Evolutionary conservation across 2,329 filamentous ascomycete genomes (phyloP), one percentile per base, ranked within the genome.

Genomic region (Monosporascus sp.): DNA sequence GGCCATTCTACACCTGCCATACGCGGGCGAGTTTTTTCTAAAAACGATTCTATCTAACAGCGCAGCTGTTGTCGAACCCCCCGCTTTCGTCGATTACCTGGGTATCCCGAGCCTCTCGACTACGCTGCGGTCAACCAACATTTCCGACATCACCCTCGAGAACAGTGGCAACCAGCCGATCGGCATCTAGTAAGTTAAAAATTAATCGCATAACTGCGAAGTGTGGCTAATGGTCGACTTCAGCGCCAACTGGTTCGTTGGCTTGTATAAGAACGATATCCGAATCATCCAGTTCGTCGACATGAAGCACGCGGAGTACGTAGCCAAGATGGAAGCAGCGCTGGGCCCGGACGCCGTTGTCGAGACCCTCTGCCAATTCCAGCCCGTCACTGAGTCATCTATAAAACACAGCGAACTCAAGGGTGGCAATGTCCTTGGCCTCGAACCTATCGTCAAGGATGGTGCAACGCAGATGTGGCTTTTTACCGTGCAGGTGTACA

Each of bases 401-500:
- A 59, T 68, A 15, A 41, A 54, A 11, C 58, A 66, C 50, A 59
- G 58, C 20, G 45, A 51, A 6, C 43, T 52, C 22, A 52, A 55
- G 3, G 68, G 68, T 20, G 68, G 67, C 18, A 70, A 70, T 51
- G 58, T 68, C 5, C 56, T 71, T 20, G 68, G 66, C 8, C 63
- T 70, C 15, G 65, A 69, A 52, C 63, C 48, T 4, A 43, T 70
- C 51, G 68, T 74, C 38, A 62, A 64, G 1, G 64, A 73, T 22
- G 70, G 71, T 14, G 69, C 70, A 8, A 63, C 68, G 5, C 53
- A 67, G 41, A 64, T 68, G 51, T 74, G 70, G 69, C 67, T 74
- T 26, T 61, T 70, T 15, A 64, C 68, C 35, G 58, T 74, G n/a
- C 72, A 70, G n/a, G 64, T 71, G 17, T 69, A 70, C 56, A 73